Evolutionary conservation across 2,329 filamentous ascomycete species (phyloP), one percentile per base, ranked within the genome.

Genomic region (Pezicula radicicola): DNA sequence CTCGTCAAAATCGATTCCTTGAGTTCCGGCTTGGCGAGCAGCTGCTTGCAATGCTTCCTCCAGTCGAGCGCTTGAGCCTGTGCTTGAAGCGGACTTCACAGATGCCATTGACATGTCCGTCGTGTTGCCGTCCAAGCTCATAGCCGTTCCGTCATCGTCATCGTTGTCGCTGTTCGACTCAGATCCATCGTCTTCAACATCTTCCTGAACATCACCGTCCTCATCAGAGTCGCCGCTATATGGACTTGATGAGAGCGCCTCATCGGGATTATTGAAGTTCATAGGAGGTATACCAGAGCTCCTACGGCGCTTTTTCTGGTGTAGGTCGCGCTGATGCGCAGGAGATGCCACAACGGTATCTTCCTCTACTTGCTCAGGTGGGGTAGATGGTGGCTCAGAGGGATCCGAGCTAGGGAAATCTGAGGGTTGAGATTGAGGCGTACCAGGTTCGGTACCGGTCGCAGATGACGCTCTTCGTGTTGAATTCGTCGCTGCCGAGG

Each of bases 21-120:
- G 84, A 0, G 88, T 92, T 16, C 87, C 89, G 30, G 93, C 93
- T 65, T 83, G 80, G 56, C 81, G 76, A 3, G 89, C 81, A 9
- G 93, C 93, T 61, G 89, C 80, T 52, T 87, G 81, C 27, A 97
- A 76, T 13, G 87, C 88, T 57, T 89, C 84, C 50, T 97, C 91
- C 6, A 97, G 71, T 9, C 84, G 83, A 21, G 82, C 84, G 57
- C 85, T 91, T 6, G 88, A 89, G 16, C 82, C 82, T 16, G 81
- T 85, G 27, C 76, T 76, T 25, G 72, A 75, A 43, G 75, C 78
- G 55, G 81, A 83, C 25, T 80, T 79, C 2, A 77, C 75, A 9
- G 87, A 88, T 42, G 77, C 80, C 42, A 83, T 72, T 15, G 87
- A 88, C 25, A 82, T 85, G 30, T 83, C 82, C 2, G 87, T 91